Evolutionary conservation across 202 grass and related monocot genomes (phyloP), one percentile per base, ranked within the genome.

Genomic region (Miscanthus sacchariflorus): DNA sequence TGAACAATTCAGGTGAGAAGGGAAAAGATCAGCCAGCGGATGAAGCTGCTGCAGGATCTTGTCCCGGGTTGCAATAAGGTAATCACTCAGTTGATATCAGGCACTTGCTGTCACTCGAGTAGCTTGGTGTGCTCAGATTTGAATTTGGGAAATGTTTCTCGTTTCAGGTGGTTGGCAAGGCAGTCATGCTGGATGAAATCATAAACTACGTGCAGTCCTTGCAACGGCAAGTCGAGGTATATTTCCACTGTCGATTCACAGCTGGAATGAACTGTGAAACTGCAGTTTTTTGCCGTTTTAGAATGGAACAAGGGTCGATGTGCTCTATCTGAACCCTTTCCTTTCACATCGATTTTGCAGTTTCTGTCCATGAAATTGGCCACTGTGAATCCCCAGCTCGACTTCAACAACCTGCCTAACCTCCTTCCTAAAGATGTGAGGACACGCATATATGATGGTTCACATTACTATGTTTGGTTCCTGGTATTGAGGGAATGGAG

Each of bases 351-450:
- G 59, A 23, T 87, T 33, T 85, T 95, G 89, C 90, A 99, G 97
- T 99, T 99, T 81, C 88, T 99, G 63, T 97, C 97, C 17, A 99
- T 99, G 97, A 99, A 99, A 92, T 84, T 99, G 91, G 97, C 97
- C 18, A 95, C 97, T 45, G 97, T 99, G 82, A 97, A 99, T 86
- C 97, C 97, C 69, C 91, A 95, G 74, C 88, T 97, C 48, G 97
- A 99, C 84, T 99, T 99, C 93, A 93, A 95, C 90, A 97, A 94
- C 95, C 88, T 97, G 87, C 90, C 93, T 33, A 95, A 82, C 80
- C 91, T 99, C 42, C 91, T 97, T 71, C 23, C 92, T 79, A 97
- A 99, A 95, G 97, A 97, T 92, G 97, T 99, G 87, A 99, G 97
- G 70, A 85, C 73, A 27, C 72, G 4, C 71, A 82, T 80, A 86